Base-by-base conservation (phyloP, 2,329 filamentous ascomycete species). In the Biscogniauxia sp. region DNA sequence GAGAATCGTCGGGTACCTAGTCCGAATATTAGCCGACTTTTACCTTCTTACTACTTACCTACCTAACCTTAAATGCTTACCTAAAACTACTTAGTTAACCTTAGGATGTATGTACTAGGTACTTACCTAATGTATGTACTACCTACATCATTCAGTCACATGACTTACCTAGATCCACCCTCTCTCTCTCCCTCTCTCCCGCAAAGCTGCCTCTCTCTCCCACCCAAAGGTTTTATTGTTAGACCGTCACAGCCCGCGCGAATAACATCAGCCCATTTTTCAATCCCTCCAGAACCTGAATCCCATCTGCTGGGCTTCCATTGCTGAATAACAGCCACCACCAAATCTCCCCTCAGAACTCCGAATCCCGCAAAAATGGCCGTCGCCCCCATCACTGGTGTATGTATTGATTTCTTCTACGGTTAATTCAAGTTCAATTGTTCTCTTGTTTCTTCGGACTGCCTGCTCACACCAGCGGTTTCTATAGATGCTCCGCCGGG, bases 401-500 rank as follows among this genome's bases (percentile, higher is more conserved):
- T 87, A 85, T 66, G 84, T 32, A 32, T 32, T 32, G 3, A 9
- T 7, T 84, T 61, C 65, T 57, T 13, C 23, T 5, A 23, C 23
- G 2, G 20, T 2, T n/a, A 61, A 23, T 23, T 62, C 75, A 76
- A 61, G 5, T 23, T 62, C 75, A 76, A 78, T 77, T 71, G 72
- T 58, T 20, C 23, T 54, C 37, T 51, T 23, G 37, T 37, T 54
- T 61, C 53, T 53, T 58, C 55, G 37, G 55, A 53, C 54, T 50
- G 28, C 28, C 53, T 62, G 68, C 72, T 77, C 76, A 75, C 75
- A 66, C 65, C 62, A 64, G 4, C 2, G 7, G 2, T 32, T 53
- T 57, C 17, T 68, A n/a, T n/a, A 87, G 84, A 87, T 86, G 81
- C 81, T 87, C 75, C 82, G 83, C 76, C 80, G 83, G 74, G 78